Evolutionary conservation across 2,329 filamentous ascomycete species (phyloP).

Genomic region (Emydomyces testavorans): DNA sequence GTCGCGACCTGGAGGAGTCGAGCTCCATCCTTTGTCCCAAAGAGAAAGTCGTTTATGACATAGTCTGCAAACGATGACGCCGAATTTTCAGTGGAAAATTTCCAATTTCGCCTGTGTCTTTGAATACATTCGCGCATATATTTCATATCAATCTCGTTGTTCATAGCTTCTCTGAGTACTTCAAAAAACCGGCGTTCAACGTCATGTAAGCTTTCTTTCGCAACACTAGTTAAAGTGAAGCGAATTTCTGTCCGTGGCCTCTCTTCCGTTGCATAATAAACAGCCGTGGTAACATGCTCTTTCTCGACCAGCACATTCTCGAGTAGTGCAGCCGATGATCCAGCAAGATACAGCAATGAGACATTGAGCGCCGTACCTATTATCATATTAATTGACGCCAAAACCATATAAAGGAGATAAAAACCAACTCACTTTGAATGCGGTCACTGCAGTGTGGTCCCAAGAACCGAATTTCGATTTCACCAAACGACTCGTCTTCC

Average conservation of each 20-base stretch:
- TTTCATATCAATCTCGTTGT: slow-evolving; percentile 70
- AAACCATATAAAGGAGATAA: neutral
- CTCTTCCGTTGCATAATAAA: slow-evolving; percentile 67
- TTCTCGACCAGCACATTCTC: slow-evolving; percentile 89
- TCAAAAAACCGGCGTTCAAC: slow-evolving; percentile 80
- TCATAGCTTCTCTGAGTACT: slow-evolving; percentile 65
- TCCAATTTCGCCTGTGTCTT: slow-evolving; percentile 68
- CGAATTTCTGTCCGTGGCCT: slow-evolving; percentile 74
- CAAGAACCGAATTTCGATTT: slow-evolving; percentile 75
- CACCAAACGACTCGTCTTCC: slow-evolving; percentile 86
- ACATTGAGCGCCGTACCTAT: slow-evolving; percentile 58
- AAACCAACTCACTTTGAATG: slow-evolving; percentile 39
- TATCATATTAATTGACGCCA: slow-evolving; percentile 6
- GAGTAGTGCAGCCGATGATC: slow-evolving; percentile 81
- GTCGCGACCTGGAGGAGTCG: slow-evolving; percentile 51
- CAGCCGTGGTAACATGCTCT: slow-evolving; percentile 78
- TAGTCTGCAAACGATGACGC: slow-evolving; percentile 71
- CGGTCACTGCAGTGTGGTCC: slow-evolving; percentile 69
- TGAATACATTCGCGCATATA: slow-evolving; percentile 83
- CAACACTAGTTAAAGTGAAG: slow-evolving; percentile 76
- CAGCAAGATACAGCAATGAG: slow-evolving; percentile 74
- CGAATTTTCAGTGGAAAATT: slow-evolving; percentile 70
- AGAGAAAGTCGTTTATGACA: slow-evolving; percentile 86
- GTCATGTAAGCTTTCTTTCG: slow-evolving; percentile 68
- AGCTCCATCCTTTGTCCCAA: slow-evolving; percentile 73